Evolutionary conservation across 768 basidiomycete species (phyloP).

Genomic region (Termitomyces sp.): DNA sequence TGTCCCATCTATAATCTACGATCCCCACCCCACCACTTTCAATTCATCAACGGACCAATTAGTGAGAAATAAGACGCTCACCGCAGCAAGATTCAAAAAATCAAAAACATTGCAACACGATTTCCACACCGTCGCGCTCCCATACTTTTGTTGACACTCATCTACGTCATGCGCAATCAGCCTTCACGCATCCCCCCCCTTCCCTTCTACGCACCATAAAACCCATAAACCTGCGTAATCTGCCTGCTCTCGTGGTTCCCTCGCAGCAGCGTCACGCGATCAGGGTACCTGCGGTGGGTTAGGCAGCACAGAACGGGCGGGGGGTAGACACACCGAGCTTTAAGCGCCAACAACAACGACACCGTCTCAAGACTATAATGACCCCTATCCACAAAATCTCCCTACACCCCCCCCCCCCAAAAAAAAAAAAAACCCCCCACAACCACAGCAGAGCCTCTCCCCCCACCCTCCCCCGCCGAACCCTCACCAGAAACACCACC

Average conservation of each 20-base stretch:
- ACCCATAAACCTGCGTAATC: constrained; percentile 98
- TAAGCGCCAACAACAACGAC: constrained; percentile 81
- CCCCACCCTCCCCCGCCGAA: too few species aligned
- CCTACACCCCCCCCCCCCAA: constrained; percentile 45
- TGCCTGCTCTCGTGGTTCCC: constrained; percentile 98
- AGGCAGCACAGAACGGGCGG: constrained; percentile 1
- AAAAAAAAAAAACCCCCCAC: constrained; percentile 25
- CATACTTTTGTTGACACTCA: constrained; percentile 98
- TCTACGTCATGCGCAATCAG: constrained; percentile 40
- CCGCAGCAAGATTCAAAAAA: constrained; percentile 91
- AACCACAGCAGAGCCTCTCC: too few species aligned
- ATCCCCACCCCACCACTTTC: too few species aligned
- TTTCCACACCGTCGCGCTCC: constrained; percentile 93
- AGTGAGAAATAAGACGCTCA: too few species aligned
- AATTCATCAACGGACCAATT: too few species aligned
- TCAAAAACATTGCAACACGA: constrained; percentile 97
- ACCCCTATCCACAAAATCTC: constrained; percentile 96
- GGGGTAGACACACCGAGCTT: constrained; percentile 60
- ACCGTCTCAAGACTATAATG: constrained; percentile 97
- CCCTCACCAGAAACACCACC: too few species aligned
- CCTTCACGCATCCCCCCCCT: not conserved
- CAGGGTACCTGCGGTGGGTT: constrained; percentile 97
- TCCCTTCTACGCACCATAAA: constrained; percentile 67
- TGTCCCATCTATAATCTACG: constrained; percentile 89
- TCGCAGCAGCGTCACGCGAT: constrained; percentile 84